Evolutionary conservation across 2,329 filamentous ascomycete species (phyloP).

Genomic region (Knufia fluminis): DNA sequence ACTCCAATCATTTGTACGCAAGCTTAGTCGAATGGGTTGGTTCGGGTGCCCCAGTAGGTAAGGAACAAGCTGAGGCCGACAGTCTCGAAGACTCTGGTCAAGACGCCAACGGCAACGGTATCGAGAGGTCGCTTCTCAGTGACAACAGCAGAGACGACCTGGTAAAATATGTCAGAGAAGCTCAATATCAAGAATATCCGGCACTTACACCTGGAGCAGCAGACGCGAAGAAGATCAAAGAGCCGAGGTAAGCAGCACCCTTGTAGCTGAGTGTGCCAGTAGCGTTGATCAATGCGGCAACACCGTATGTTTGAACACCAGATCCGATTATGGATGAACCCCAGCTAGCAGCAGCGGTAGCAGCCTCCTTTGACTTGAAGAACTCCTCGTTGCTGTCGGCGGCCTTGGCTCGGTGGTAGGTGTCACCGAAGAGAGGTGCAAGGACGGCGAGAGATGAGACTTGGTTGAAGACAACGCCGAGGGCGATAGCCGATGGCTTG

Average conservation of each 20-base stretch:
- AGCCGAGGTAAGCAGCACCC: slow-evolving; percentile 87
- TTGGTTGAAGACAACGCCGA: slow-evolving; percentile 95
- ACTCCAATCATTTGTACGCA: slow-evolving; percentile 3
- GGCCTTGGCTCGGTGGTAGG: slow-evolving; percentile 83
- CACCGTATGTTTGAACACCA: slow-evolving; percentile 78
- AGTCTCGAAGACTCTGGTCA: slow-evolving; percentile 84
- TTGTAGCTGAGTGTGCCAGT: slow-evolving; percentile 94
- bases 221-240: slow-evolving; percentile 82
- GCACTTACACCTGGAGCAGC: slow-evolving; percentile 7
- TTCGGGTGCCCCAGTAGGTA: slow-evolving; percentile 95
- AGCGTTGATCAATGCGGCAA: slow-evolving; percentile 84
- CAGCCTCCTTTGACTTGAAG: slow-evolving; percentile 83
- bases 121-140: slow-evolving; percentile 88
- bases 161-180: slow-evolving; percentile 21
- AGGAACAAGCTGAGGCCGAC: slow-evolving; percentile 85
- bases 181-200: not conserved
- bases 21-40: slow-evolving; percentile 73
- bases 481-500: slow-evolving; percentile 94
- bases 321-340: slow-evolving; percentile 84
- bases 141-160: slow-evolving; percentile 81
- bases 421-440: slow-evolving; percentile 82
- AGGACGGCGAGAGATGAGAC: slow-evolving; percentile 79
- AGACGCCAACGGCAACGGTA: slow-evolving; percentile 73
- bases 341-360: slow-evolving; percentile 78
- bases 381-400: slow-evolving; percentile 97